Conservation (phyloP, 2,329 filamentous ascomycete species). For the Zymoseptoria crescenta region DNA sequence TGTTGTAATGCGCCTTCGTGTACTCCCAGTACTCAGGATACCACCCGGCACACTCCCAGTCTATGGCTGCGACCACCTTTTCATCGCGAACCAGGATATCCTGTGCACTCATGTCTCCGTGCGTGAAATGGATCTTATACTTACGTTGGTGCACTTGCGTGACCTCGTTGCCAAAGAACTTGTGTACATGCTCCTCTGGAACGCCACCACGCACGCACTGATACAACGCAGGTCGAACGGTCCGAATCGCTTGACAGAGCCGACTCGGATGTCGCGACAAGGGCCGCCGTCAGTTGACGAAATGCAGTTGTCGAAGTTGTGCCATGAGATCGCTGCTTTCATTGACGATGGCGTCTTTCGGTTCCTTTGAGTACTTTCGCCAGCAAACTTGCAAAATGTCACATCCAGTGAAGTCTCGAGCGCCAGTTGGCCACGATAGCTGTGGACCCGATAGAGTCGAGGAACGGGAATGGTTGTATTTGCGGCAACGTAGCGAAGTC, state of each 20-base stretch:
- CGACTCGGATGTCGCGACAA: slow-evolving; percentile 7
- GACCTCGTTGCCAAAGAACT: slow-evolving; percentile 1
- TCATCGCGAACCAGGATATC: not conserved
- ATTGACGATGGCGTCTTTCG: slow-evolving; percentile 1
- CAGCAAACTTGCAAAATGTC: not conserved
- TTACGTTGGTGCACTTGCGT: not conserved
- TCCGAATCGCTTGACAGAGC: slow-evolving; percentile 3
- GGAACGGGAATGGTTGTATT: slow-evolving; percentile 42
- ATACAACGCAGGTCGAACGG: slow-evolving; percentile 7
- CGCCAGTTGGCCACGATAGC: not conserved
- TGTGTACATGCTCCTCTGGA: not conserved
- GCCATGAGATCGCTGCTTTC: slow-evolving; percentile 2
- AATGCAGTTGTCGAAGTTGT: slow-evolving; percentile 4
- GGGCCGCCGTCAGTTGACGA: slow-evolving; percentile 4
- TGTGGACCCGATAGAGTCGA: slow-evolving; percentile 27
- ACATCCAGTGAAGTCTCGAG: slow-evolving; percentile 1
- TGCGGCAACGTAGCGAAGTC: slow-evolving; percentile 29
- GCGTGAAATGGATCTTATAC: not conserved
- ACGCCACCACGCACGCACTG: slow-evolving; percentile 3
- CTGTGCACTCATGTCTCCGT: not conserved
- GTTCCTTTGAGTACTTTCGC: not conserved
- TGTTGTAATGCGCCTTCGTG: slow-evolving; percentile 6
- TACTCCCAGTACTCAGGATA: slow-evolving; percentile 1
- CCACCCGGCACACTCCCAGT: not conserved
- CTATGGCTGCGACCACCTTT: not conserved